Base-by-base conservation (phyloP, 73 alveolate species). In the Halteria grandinella region DNA sequence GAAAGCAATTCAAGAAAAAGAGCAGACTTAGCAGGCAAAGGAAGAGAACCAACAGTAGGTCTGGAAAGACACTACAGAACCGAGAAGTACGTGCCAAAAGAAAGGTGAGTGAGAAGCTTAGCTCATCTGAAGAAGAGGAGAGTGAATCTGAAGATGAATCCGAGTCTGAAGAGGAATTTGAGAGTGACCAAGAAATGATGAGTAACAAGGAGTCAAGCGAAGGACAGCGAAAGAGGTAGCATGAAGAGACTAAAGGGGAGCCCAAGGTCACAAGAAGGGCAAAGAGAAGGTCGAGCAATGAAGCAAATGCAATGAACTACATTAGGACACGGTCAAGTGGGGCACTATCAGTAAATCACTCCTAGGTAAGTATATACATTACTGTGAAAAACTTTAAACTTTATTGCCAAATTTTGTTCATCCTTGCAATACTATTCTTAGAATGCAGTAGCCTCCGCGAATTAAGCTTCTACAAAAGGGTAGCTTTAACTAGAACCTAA, bases 251-350 rank as follows among this genome's bases (percentile, higher is more conserved):
- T 48, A 48, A 48, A 17, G 18, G 10, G 11, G 7, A 12, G 10
- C 29, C n/a, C n/a, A n/a, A 48, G 60, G 25, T 10, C 7, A 48
- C 7, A 10, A 48, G 7, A 10, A 27, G 29, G 25, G 18, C 18
- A 12, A 48, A 18, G 29, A 48, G 10, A 12, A 12, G 60, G 29
- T 12, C 10, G 29, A 48, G 18, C 11, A 48, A 17, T 12, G 25
- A 48, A 27, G 60, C 15, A 7, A 21, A 58, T 11, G 29, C 34
- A 25, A 23, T n/a, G n/a, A n/a, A n/a, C n/a, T n/a, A n/a, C n/a
- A n/a, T n/a, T n/a, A 58, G 45, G 75, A 58, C 28, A 25, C 43
- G 7, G 23, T 53, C 47, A 60, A 60, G 10, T 7, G 43, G 21
- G 18, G 43, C 1, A 7, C 8, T 10, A 10, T 39, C 15, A 39